These are phyloP conservation scores for Cenchrus fungigraminus DNA, from an alignment of 176 grass and related monocot genomes.

Conservation along the genomic window DNA sequence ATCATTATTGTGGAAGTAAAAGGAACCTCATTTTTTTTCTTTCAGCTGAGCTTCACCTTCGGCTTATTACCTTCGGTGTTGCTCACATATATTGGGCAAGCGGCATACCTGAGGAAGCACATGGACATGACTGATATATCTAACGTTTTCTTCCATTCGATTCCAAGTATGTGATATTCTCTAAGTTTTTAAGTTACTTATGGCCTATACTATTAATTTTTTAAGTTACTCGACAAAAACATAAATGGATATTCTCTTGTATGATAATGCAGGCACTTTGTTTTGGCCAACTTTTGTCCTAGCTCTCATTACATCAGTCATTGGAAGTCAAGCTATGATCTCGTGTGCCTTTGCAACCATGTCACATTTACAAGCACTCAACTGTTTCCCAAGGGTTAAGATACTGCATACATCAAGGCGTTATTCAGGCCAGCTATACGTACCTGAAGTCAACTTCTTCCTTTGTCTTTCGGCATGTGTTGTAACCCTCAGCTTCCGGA, in stretches of 20 bases:
- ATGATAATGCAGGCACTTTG: slow-evolving; percentile 50
- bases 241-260: not conserved
- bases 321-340: slow-evolving; percentile 78
- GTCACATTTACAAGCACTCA: slow-evolving; percentile 57
- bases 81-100: slow-evolving; percentile 70
- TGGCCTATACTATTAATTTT: not conserved
- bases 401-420: slow-evolving; percentile 60
- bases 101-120: slow-evolving; percentile 56
- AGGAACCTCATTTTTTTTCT: not conserved
- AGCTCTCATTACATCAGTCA: slow-evolving; percentile 45
- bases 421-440: slow-evolving; percentile 66
- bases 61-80: slow-evolving; percentile 53
- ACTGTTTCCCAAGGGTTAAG: slow-evolving; percentile 66
- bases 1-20: not conserved
- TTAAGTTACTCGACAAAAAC: not conserved
- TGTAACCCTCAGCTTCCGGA: slow-evolving; percentile 56
- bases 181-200: not conserved
- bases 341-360: slow-evolving; percentile 68
- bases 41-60: slow-evolving; percentile 54
- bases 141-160: slow-evolving; percentile 62
- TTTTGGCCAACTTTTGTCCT: slow-evolving; percentile 70
- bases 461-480: slow-evolving; percentile 50
- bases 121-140: not conserved
- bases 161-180: slow-evolving; percentile 56
- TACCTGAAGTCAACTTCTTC: slow-evolving; percentile 68